Percentiles rank a stretch among this genome's conserved stretches.
Evolutionary conservation across 192 early-diverging fungal genomes (phyloP).

Genomic region (Coemansia sp.): DNA sequence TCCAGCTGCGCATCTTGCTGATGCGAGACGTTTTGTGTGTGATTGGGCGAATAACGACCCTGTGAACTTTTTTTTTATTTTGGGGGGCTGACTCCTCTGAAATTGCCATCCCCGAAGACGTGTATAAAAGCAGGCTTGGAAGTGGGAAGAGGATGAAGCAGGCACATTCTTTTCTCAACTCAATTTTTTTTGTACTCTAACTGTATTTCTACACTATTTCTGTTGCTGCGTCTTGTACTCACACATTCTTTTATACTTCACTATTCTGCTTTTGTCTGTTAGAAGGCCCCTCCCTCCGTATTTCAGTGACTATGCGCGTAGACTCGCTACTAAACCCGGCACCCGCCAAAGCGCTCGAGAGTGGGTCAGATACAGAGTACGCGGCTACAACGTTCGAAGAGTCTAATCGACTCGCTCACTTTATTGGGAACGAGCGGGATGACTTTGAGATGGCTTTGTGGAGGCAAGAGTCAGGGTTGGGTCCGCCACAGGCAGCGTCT

Average conservation of each 20-base stretch:
- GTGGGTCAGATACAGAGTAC: not conserved
- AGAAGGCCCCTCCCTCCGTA: not conserved
- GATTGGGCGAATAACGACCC: not conserved
- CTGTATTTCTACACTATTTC: not conserved
- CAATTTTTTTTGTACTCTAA: not conserved
- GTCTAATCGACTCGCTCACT: not conserved
- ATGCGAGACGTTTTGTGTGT: not conserved
- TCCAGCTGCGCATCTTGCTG: not conserved
- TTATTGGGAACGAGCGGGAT: conserved; percentile 14
- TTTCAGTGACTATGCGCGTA: conserved; percentile 17
- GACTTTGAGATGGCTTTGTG: conserved; percentile 30
- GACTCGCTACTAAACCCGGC: conserved; percentile 20
- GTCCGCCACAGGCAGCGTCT: conserved; percentile 17
- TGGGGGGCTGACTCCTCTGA: not conserved
- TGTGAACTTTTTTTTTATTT: not conserved
- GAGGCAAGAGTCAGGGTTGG: conserved; percentile 33
- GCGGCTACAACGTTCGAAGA: not conserved
- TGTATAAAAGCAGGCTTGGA: conserved; percentile 1
- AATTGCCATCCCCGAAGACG: not conserved
- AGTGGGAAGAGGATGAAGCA: not conserved
- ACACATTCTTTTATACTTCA: not conserved
- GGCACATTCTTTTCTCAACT: not conserved
- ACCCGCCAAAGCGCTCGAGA: not conserved
- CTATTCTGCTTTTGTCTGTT: not conserved
- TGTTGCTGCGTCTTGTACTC: not conserved